Conservation (phyloP, 495 filamentous ascomycete species). For the Parathielavia appendiculata region DNA sequence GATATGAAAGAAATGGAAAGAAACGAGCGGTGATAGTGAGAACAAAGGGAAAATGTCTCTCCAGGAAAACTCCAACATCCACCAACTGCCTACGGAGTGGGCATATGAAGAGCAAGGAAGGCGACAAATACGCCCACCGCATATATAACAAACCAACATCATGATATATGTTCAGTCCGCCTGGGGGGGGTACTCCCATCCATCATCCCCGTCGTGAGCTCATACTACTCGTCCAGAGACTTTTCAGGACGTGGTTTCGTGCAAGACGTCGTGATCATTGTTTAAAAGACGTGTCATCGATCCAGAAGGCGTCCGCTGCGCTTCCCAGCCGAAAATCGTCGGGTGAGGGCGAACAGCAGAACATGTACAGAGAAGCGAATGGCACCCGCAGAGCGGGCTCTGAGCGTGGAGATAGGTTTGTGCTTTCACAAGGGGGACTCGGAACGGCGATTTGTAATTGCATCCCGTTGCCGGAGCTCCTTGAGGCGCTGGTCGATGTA, state of each 20-base stretch:
- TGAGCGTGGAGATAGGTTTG: neutral
- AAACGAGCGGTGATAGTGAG: conserved; percentile 3
- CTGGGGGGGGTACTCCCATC: conserved; percentile 21
- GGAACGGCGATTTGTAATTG: conserved; percentile 32
- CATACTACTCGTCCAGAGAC: conserved; percentile 3
- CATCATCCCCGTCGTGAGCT: neutral
- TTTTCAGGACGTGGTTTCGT: neutral
- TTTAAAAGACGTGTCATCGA: neutral
- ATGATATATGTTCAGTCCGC: conserved; percentile 22
- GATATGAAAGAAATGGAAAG: conserved; percentile 1
- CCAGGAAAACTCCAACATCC: neutral
- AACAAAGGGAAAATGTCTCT: conserved; percentile 12
- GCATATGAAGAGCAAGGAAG: conserved; percentile 12
- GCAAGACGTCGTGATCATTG: neutral
- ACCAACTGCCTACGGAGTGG: neutral
- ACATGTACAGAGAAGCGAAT: conserved; percentile 11
- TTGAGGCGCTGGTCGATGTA: conserved; percentile 50
- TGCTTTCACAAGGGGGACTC: conserved; percentile 36
- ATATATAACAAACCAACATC: conserved; percentile 18
- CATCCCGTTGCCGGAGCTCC: conserved; percentile 42
- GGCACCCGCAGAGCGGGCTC: neutral
- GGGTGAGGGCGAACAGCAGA: neutral
- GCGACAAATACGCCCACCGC: conserved; percentile 14
- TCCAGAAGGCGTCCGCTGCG: neutral
- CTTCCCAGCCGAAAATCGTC: too few species aligned